Conservation (phyloP, 176 grass and related monocot species). For the Canna indica region DNA sequence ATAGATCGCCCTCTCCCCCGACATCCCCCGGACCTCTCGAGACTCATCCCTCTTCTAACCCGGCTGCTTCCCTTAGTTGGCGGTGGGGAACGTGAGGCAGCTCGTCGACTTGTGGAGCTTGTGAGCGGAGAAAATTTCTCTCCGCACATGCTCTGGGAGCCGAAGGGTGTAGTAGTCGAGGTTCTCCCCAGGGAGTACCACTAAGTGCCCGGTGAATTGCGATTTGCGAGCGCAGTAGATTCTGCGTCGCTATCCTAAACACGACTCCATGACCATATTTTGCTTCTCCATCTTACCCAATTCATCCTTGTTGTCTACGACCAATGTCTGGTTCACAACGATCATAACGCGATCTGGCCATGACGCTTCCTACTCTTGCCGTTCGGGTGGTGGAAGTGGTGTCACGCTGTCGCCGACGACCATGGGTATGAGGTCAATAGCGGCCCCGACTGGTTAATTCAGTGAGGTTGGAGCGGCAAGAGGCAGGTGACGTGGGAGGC, state of each 20-base stretch:
- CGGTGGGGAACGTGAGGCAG: constrained; percentile 30
- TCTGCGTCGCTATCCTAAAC: constrained; percentile 26
- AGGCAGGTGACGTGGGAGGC: constrained; percentile 69
- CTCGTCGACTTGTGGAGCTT: constrained; percentile 51
- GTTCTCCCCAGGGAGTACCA: constrained; percentile 4
- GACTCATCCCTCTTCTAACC: constrained; percentile 34
- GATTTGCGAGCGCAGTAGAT: constrained; percentile 9
- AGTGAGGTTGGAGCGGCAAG: constrained; percentile 52
- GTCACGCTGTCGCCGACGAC: constrained; percentile 8
- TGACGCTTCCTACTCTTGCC: neutral
- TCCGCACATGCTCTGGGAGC: constrained; percentile 53
- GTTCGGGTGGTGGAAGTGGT: constrained; percentile 1
- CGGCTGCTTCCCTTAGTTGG: constrained; percentile 35
- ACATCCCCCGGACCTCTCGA: constrained; percentile 61
- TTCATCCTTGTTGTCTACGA: constrained; percentile 31
- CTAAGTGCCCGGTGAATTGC: constrained; percentile 52
- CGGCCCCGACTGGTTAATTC: too few species aligned
- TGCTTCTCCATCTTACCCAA: constrained; percentile 43
- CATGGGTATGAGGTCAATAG: too few species aligned
- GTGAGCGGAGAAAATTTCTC: constrained; percentile 32
- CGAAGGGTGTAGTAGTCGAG: constrained; percentile 61
- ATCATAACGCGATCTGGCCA: constrained; percentile 30
- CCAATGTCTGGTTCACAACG: constrained; percentile 24
- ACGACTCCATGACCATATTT: constrained; percentile 38
- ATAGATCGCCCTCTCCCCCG: too few species aligned